Base-by-base conservation (phyloP, 2,329 filamentous ascomycete genomes). In the Diplodia sapinea region DNA sequence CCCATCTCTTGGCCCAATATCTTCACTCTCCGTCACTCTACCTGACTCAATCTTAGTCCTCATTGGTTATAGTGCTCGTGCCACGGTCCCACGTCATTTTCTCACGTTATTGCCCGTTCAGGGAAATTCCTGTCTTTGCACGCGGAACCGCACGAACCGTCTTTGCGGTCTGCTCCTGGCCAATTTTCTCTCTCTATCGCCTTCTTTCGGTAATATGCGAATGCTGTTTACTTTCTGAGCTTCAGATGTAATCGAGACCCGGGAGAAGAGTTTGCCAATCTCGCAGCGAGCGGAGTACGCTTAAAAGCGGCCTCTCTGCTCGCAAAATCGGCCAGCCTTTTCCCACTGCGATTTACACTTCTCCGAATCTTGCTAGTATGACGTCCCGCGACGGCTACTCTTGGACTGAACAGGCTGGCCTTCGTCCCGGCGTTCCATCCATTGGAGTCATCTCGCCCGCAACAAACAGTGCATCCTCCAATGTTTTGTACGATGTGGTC, bases 381-480 rank as follows among this genome's bases (percentile, higher is more conserved):
- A 69, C 65, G 49, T 72, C 72, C 20, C 68, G 71, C 36, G 73
- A 75, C 62, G 73, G 73, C 7, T 73, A 69, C 64, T 66, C 52
- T 33, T 75, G 73, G 73, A 74, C 73, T 1, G 61, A 69, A 26
- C 38, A 64, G 12, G 49, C 64, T 1, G 73, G 72, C 36, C 68
- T 74, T 8, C 69, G 65, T 43, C 65, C 69, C 12, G 72, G 72
- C 17, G 55, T 74, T 4, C 73, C 73, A 12, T 69, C 70, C 4
- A 63, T 74, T 6, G 71, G 72, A 26, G 70, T 71, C 20, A 70
- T 74, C 26, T 54, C 54, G 1, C 73, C 72, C 4, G 33, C 69
- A 0, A 68, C 65, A 0, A 74, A 75, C 38, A 47, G 74, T 15
- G 38, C 61, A 1, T 71, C 67, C 43, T 49, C 64, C 4, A 23